Percentiles rank a stretch among this genome's conserved stretches.
Evolutionary conservation across 148 eudicot species (phyloP).

Genomic region (Persicaria tinctoria): DNA sequence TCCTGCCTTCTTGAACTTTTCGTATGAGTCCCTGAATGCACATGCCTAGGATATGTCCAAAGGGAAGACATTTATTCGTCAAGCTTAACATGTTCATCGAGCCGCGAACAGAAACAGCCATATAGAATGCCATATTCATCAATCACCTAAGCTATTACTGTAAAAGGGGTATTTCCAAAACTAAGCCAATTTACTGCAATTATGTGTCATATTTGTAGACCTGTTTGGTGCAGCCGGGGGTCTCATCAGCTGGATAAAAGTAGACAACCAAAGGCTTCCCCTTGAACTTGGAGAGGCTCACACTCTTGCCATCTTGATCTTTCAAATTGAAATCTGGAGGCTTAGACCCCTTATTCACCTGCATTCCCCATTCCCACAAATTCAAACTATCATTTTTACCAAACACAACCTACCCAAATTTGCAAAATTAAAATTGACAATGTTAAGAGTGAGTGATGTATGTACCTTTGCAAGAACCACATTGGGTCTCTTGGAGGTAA

Average conservation of each 20-base stretch:
- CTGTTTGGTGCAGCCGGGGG: slow-evolving; percentile 99
- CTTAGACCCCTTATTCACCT: slow-evolving; percentile 70
- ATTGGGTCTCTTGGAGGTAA: slow-evolving; percentile 26
- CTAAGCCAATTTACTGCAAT: too few relatives aligned
- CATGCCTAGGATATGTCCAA: slow-evolving; percentile 53
- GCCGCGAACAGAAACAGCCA: background rate
- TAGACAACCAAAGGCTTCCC: slow-evolving; percentile 92
- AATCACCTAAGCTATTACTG: too few relatives aligned
- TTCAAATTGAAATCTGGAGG: slow-evolving; percentile 74
- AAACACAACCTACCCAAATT: slow-evolving; percentile 7
- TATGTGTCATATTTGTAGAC: slow-evolving; percentile 11
- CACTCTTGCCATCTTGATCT: slow-evolving; percentile 83
- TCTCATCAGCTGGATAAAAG: slow-evolving; percentile 99
- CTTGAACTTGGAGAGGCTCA: slow-evolving; percentile 78
- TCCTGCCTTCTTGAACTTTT: slow-evolving; percentile 98
- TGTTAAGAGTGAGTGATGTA: background rate
- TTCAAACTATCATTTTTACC: background rate
- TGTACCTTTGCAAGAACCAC: slow-evolving; percentile 51
- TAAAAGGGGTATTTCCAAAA: too few relatives aligned
- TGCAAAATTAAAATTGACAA: background rate
- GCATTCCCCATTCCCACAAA: background rate
- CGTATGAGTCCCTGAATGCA: slow-evolving; percentile 97
- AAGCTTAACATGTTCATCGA: background rate
- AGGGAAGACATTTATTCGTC: background rate
- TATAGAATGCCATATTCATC: background rate